Evolutionary conservation across 2,329 filamentous ascomycete species (phyloP), one percentile per base, ranked within the genome.

Genomic region (Arthrinium puccinioides): DNA sequence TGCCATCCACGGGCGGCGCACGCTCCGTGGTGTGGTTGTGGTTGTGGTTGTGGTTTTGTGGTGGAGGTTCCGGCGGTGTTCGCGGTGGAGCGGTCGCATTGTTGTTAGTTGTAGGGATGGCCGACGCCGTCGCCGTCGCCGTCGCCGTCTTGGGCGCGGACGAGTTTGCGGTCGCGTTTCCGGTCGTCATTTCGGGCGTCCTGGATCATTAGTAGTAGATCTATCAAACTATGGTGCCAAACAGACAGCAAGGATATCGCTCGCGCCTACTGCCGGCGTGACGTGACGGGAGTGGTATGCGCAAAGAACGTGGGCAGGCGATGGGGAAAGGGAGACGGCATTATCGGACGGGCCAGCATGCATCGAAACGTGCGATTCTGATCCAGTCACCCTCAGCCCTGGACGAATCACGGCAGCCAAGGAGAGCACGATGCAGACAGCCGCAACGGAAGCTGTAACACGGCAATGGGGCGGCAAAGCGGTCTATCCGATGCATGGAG

Each of bases 1-100:
- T 61, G n/a, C 44, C 50, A 37, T 51, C 45, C 5, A 43, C 41
- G 15, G 44, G 46, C 6, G 49, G 41, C 18, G 45, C 37, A 30
- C 39, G 41, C 16, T 44, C 27, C 19, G 39, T 36, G 8, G 44
- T 18, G 14, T 45, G 14, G 1, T n/a, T 40, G 41, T 4, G 41
- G 25, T 19, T 39, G 35, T 4, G 37, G 15, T 10, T 44, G 39
- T 2, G 43, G 14, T 10, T 42, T 27, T 27, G n/a, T n/a, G 15
- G 33, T 36, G 23, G 41, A 9, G 40, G 13, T 27, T 45, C 18
- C 9, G 15, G 21, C 24, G 15, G 32, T 18, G 32, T 14, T 23
- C 13, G 32, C 14, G 10, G 32, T 18, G 20, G n/a, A n/a, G n/a
- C n/a, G n/a, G n/a, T n/a, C n/a, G n/a, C n/a, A n/a, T n/a, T n/a